phyloP scores from a whole-genome alignment of 1,284 basidiomycete species.

The Erythrobasidium hasegawianum region DNA sequence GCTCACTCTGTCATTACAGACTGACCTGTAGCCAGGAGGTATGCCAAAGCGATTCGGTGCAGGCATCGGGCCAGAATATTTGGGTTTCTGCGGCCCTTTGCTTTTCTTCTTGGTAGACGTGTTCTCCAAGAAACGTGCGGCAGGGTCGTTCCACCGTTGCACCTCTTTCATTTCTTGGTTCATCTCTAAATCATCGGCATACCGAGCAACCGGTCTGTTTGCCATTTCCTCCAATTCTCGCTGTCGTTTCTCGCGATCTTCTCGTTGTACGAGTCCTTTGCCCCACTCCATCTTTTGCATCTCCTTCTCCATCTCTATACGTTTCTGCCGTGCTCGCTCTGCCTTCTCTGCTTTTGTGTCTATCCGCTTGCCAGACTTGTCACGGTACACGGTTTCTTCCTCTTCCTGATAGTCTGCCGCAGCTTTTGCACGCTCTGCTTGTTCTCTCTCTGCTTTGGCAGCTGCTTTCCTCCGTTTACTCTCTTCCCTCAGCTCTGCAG shows the following conservation, averaged over 20 bases:
- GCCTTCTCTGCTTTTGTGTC: slow-evolving; percentile 78
- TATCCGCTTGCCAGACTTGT: slow-evolving; percentile 81
- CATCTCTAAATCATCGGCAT: slow-evolving; percentile 75
- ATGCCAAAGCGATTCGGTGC: slow-evolving; percentile 94
- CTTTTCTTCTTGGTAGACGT: slow-evolving; percentile 56
- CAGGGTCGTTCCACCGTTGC: slow-evolving; percentile 91
- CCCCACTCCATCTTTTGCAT: slow-evolving; percentile 93
- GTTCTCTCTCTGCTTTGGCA: slow-evolving; percentile 50
- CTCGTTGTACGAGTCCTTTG: slow-evolving; percentile 83
- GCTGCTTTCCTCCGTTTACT: slow-evolving; percentile 54
- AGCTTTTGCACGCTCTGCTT: slow-evolving; percentile 43
- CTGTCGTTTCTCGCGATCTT: slow-evolving; percentile 64
- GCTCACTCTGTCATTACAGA: too few species aligned
- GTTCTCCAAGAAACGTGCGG: slow-evolving; percentile 75
- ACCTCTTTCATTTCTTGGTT: slow-evolving; percentile 75
- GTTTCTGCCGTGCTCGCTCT: slow-evolving; percentile 71
- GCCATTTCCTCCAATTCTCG: slow-evolving; percentile 65
- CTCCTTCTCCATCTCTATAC: slow-evolving; percentile 75
- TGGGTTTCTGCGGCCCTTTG: slow-evolving; percentile 56
- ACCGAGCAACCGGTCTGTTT: slow-evolving; percentile 66
- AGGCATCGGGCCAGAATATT: slow-evolving; percentile 79
- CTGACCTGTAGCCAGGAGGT: slow-evolving; percentile 92
- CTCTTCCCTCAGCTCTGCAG: slow-evolving; percentile 53
- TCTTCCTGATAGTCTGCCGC: slow-evolving; percentile 51
- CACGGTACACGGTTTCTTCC: slow-evolving; percentile 86